Base-by-base conservation (phyloP, 768 basidiomycete genomes). In the Termitomyces sp. region DNA sequence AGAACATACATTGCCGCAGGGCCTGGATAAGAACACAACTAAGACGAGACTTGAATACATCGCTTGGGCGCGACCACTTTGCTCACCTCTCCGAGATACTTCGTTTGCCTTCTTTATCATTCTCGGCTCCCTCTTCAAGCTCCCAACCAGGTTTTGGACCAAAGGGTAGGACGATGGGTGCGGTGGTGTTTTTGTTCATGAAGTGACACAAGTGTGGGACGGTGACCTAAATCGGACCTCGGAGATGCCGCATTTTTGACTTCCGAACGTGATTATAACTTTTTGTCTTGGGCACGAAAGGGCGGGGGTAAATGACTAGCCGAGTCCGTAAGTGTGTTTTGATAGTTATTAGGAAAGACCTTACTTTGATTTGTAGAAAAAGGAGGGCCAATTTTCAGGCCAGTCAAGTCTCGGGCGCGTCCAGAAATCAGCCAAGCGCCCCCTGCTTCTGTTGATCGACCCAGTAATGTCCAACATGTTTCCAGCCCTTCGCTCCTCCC, bases 1-100 rank as follows among this genome's bases (percentile, higher is more conserved):
- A 45, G 36, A 29, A 65, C 72, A 65, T 55, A 86, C 88, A 92
- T 79, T 90, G 89, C 62, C 80, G 83, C 54, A 92, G 71, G 0
- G 90, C 88, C 57, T 84, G 84, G 9, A 83, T 65, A 31, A 91
- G 72, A 8, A 88, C 80, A 55, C 76, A 77, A 68, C 90, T 91
- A 26, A 10, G 24, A 55, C 24, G 44, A 39, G 34, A 15, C 52
- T 34, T 57, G 41, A 39, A 37, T 29, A 33, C 41, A 54, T 56
- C 55, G n/a, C 26, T 45, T 18, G n/a, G 22, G 39, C 24, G 22
- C 54, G 28, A 29, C 29, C 24, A 28, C 3, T 28, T 24, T 10
- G 28, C 61, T 29, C 41, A 83, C 89, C 89, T 91, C 57, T 88
- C 83, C 4, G 82, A 67, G 9, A 85, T 69, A 31, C 70, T 75